phyloP scores from a whole-genome alignment of 768 basidiomycete genomes.

The Trametopsis cervina region DNA sequence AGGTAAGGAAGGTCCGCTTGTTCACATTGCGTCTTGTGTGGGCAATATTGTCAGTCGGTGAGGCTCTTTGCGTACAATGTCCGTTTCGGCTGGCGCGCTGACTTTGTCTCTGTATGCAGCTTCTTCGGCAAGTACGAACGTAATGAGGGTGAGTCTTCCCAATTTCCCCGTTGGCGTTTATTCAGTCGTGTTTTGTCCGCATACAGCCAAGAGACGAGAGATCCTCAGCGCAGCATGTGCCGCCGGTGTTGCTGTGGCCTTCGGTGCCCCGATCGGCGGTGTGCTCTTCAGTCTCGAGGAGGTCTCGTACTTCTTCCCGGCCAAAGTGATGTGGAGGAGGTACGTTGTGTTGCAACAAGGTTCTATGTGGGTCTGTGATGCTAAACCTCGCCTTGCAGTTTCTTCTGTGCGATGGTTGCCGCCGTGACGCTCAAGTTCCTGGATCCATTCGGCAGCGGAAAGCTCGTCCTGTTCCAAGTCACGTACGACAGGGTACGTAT shows the following conservation, averaged over 20 bases:
- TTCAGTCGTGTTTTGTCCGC: no score
- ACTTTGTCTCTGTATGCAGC: conserved; percentile 1
- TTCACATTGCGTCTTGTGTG: conserved; percentile 88
- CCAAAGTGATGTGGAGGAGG: conserved; percentile 97
- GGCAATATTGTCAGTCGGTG: conserved; percentile 85
- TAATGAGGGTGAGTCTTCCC: conserved; percentile 63
- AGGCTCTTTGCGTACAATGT: not conserved
- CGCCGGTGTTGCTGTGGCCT: conserved; percentile 95
- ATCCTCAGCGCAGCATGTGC: conserved; percentile 94
- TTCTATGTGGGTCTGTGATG: conserved; percentile 7
- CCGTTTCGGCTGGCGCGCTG: not conserved
- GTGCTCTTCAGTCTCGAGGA: conserved; percentile 92
- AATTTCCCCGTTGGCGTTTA: not conserved
- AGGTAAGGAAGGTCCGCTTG: conserved; percentile 75
- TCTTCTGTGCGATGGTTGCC: conserved; percentile 97
- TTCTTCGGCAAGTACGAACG: conserved; percentile 85
- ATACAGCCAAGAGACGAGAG: conserved; percentile 82
- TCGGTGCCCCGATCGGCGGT: conserved; percentile 94
- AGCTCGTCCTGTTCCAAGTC: conserved; percentile 88
- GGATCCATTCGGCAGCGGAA: conserved; percentile 93
- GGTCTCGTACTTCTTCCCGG: conserved; percentile 94
- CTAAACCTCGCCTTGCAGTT: conserved; percentile 47
- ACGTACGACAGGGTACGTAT: conserved; percentile 69
- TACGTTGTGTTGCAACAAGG: conserved; percentile 24
- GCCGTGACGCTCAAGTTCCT: conserved; percentile 90